Conservation (phyloP, 768 basidiomycete species). For the Trametes gibbosa region DNA sequence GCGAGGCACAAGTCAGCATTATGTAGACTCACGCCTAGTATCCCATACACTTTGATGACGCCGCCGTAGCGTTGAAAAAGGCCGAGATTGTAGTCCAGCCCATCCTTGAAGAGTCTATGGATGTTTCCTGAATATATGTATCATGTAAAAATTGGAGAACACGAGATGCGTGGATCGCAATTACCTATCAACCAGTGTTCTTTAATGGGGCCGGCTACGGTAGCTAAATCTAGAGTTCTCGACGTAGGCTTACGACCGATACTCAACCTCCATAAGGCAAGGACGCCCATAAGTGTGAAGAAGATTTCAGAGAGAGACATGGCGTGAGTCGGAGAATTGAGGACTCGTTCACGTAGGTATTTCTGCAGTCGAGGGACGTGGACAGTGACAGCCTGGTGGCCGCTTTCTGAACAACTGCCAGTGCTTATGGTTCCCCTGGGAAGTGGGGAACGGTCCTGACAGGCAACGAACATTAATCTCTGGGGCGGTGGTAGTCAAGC, state of each 20-base stretch:
- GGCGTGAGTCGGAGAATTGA: too few species aligned
- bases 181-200: conserved; percentile 37
- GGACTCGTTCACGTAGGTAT: too few species aligned
- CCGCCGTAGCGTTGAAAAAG: conserved; percentile 35
- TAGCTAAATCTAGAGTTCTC: background rate
- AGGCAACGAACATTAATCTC: too few species aligned
- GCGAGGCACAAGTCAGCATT: background rate
- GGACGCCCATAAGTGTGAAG: background rate
- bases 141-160: background rate
- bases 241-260: too few species aligned
- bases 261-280: background rate
- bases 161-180: background rate
- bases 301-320: background rate
- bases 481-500: too few species aligned
- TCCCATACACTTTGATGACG: conserved; percentile 32
- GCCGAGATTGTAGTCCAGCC: conserved; percentile 30
- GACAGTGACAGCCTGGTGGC: too few species aligned
- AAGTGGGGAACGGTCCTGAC: too few species aligned
- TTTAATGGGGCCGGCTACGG: conserved; percentile 30
- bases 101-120: conserved; percentile 33
- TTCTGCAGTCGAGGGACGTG: too few species aligned
- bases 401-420: too few species aligned
- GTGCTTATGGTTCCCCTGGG: too few species aligned
- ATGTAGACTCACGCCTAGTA: conserved; percentile 32
- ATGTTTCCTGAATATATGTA: conserved; percentile 29